Conservation (phyloP, 2,329 filamentous ascomycete species). For the Fusarium torreyae region DNA sequence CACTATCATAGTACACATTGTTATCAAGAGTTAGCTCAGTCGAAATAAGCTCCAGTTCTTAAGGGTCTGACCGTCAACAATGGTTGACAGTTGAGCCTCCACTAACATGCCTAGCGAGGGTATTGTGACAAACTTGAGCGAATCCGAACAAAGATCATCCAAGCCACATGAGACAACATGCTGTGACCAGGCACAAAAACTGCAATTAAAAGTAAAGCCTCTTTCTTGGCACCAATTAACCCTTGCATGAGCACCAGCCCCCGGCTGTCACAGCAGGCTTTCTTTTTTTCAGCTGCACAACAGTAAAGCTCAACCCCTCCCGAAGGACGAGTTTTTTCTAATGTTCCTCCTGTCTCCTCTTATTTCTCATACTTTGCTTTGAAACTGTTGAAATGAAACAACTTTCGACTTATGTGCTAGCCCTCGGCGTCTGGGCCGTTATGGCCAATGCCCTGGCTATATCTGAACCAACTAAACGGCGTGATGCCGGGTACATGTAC, state of each 20-base stretch:
- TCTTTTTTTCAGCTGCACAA: slow-evolving; percentile 20
- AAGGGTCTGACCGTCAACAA: not conserved
- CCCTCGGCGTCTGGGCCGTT: slow-evolving; percentile 5
- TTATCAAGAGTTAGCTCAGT: not conserved
- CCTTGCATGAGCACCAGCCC: not conserved
- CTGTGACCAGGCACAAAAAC: not conserved
- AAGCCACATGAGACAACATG: slow-evolving; percentile 1
- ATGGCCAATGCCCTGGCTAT: slow-evolving; percentile 15
- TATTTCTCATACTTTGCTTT: not conserved
- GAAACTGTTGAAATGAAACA: slow-evolving; percentile 6
- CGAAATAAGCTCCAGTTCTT: no score
- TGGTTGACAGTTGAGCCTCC: not conserved
- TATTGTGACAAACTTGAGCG: not conserved
- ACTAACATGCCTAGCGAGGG: slow-evolving; percentile 10
- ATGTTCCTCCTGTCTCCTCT: not conserved
- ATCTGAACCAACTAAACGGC: slow-evolving; percentile 22
- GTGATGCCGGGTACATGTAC: slow-evolving; percentile 12
- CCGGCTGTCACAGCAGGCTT: not conserved
- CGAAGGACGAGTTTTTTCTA: not conserved
- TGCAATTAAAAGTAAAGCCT: slow-evolving; percentile 19
- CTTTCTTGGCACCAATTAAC: slow-evolving; percentile 30
- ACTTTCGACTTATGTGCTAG: not conserved
- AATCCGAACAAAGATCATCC: not conserved
- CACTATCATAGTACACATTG: no score
- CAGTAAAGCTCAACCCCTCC: slow-evolving; percentile 24